Base-by-base conservation (phyloP, 2,329 filamentous ascomycete genomes). In the Colletotrichum lindemuthianum region DNA sequence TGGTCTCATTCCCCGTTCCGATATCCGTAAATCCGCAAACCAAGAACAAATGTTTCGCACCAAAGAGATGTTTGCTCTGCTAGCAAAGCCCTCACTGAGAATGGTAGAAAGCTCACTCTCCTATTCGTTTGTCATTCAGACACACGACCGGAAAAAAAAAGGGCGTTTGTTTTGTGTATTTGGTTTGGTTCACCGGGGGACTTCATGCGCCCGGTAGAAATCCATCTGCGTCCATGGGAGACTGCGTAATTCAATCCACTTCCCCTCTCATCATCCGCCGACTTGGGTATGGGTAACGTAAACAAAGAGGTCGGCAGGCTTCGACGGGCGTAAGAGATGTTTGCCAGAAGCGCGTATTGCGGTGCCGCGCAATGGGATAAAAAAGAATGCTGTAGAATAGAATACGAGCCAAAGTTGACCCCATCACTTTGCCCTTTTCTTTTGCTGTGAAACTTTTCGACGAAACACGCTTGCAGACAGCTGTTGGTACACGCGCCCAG, bases 261-360 rank as follows among this genome's bases (percentile, higher is more conserved):
- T 61, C 16, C 47, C 63, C 47, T 65, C 56, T 52, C 58, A 48
- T 43, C 63, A 43, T 61, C 51, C 58, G 52, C 63, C 63, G 63
- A 65, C 63, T 59, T 56, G 63, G 63, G 63, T 65, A 65, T 65
- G 24, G 24, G 63, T 61, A 53, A 57, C 58, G 47, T 61, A 61
- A 24, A 61, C 51, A 61, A 65, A 57, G 58, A 61, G 47, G 63
- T 44, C 13, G 4, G 12, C 13, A 24, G 8, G 55, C 63, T 65
- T 63, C 63, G 63, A 52, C 58, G 47, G 33, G 57, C 4, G 44
- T 41, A 44, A 39, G 45, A 65, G 47, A 51, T 52, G 48, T 65
- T 52, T 47, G 63, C 63, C 63, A 48, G 51, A 49, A 65, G 63
- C 47, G 47, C 24, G 40, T 56, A 47, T 13, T 24, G 24, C 24